A percentile compares a stretch with the other conserved stretches of the same genome.
Evolutionary conservation across 805 yeast genomes (phyloP).

Genomic region (Ogataea paraovalis): DNA sequence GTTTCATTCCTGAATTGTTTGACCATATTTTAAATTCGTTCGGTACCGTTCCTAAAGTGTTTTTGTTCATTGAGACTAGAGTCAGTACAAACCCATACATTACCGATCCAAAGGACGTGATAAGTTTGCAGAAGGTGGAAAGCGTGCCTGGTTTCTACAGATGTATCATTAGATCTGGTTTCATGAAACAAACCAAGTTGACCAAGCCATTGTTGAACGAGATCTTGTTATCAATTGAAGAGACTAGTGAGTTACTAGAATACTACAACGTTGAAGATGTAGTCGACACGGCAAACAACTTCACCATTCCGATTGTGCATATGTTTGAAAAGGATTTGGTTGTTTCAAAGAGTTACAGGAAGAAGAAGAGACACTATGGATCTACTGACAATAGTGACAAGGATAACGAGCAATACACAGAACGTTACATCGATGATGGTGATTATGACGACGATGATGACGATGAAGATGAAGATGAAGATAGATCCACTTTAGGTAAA

Average conservation of each 20-base stretch:
- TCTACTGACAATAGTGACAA: constrained; percentile 3
- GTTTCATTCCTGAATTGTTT: constrained; percentile 43
- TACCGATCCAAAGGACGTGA: constrained; percentile 34
- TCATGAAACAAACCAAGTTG: constrained; percentile 36
- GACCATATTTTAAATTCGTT: constrained; percentile 36
- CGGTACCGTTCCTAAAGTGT: constrained; percentile 39
- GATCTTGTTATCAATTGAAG: constrained; percentile 15
- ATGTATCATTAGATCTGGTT: constrained; percentile 47
- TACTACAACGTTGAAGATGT: constrained; percentile 8
- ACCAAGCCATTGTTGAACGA: constrained; percentile 17
- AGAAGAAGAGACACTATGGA: constrained; percentile 1
- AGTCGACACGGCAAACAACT: constrained; percentile 5
- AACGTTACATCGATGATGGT: neutral
- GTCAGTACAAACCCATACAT: constrained; percentile 42
- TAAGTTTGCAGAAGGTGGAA: constrained; percentile 37
- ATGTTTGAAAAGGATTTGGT: constrained; percentile 25
- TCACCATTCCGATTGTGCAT: constrained; percentile 24
- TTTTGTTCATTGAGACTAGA: constrained; percentile 41
- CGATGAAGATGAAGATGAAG: constrained; percentile 3
- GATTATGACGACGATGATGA: constrained; percentile 1
- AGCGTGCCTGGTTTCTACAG: constrained; percentile 42
- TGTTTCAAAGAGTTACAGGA: constrained; percentile 5
- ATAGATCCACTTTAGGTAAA: neutral
- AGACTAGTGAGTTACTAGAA: constrained; percentile 8
- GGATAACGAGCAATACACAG: neutral